Base-by-base conservation (phyloP, 305 asterid species). In the Petunia hybrid region DNA sequence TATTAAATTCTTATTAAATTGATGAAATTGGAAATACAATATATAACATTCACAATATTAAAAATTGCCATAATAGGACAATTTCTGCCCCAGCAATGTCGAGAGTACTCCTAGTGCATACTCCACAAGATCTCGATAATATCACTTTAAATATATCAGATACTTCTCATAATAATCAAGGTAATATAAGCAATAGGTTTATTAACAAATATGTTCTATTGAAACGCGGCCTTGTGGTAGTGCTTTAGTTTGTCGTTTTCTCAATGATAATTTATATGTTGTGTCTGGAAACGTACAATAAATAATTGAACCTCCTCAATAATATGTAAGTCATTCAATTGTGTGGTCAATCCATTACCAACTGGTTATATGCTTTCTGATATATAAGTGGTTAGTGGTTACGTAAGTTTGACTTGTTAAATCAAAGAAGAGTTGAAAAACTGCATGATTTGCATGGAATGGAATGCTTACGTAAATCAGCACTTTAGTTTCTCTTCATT, bases 381-480 rank as follows among this genome's bases (percentile, higher is more conserved):
- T 61, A 48, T 48, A 48, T 7, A 16, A 61, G 0, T 46, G 6
- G 51, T 73, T 73, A 12, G 78, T 73, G 78, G 78, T 51, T 51
- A 73, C 78, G 61, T 71, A 3, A 22, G 4, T 73, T 73, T 73
- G 46, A 73, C 78, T 13, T 73, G 63, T 73, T 73, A 51, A 46
- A 73, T 71, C 78, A 71, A 48, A 48, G 4, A 2, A 73, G 45
- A 73, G 78, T 73, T 73, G 78, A 51, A 51, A 10, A 35, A 73
- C 0, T 73, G 78, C 69, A 57, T 77, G 80, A 59, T 40, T 77
- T 77, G 68, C 66, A 57, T 61, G 66, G 79, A 51, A 31, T 16
- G 4, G 60, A 41, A 42, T 59, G 80, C 80, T 77, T 77, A 77
- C 80, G 80, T 77, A 61, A 77, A 55, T 31, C 48, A 9, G 69